Base-by-base conservation (phyloP, 202 grass and related monocot species). In the Carex sylvatica region DNA sequence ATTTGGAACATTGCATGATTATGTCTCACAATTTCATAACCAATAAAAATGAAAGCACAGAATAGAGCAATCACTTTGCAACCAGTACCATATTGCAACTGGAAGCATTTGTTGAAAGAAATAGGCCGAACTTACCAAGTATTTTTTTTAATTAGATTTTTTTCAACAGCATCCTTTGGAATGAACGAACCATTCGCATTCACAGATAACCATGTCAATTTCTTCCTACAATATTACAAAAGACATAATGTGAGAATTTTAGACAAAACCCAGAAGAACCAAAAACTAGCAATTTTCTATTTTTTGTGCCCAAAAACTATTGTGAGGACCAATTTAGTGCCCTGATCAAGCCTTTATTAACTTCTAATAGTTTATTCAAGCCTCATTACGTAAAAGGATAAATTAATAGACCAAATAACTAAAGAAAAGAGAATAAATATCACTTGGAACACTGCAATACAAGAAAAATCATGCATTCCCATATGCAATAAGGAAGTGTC, bases 151-250 rank as follows among this genome's bases (percentile, higher is more conserved):
- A 74, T 79, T 30, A 87, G 63, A 71, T 55, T 61, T 79, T 88
- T 98, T 75, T 98, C 86, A 79, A 87, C 64, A 65, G 89, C 93
- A 86, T n/a, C 52, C 2, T 86, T 85, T 10, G 95, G 84, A 58
- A 95, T 36, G 40, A 83, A 75, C 0, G 84, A 85, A 70, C 95
- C 92, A 5, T 98, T 98, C 61, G 91, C 87, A 86, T 95, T 79
- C 58, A 90, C 89, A 79, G 90, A 95, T 80, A 98, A 86, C 95
- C 95, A 98, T 65, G 95, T 90, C 85, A 91, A 66, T 68, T 75
- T 89, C 77, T 90, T 90, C 85, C 95, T 98, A 83, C 62, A 85
- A 23, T 88, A 79, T 24, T 86, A 26, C 33, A 35, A 62, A 69
- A 71, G 9, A 40, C 6, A 44, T 24, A 55, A 53, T 35, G 26